Base-by-base conservation (phyloP, 1,284 basidiomycete genomes). In the Cryptococcus deneoformans region DNA sequence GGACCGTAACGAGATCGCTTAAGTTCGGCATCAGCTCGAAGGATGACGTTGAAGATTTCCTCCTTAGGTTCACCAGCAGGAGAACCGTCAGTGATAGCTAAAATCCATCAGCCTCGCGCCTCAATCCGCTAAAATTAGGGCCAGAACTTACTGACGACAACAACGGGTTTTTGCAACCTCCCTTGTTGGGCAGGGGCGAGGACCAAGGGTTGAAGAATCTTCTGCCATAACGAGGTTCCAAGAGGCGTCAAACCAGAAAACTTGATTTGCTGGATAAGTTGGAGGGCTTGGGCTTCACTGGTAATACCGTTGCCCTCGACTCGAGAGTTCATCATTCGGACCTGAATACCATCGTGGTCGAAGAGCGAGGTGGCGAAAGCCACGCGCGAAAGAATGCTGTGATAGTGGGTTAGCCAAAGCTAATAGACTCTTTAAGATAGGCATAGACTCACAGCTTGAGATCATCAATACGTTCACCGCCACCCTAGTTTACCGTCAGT, bases 171-270 rank as follows among this genome's bases (percentile, higher is more conserved):
- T 58, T 78, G 69, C 6, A 81, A 68, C 44, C 59, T 52, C 54
- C 66, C 64, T 36, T 61, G 44, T 16, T 73, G 68, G n/a, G 77
- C 79, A 5, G 79, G 79, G 36, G 71, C 75, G 20, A 80, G 65
- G 2, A 81, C 69, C 20, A 79, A 63, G 24, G 80, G 80, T 62
- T 79, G 72, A 37, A 81, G 65, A 61, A 81, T 69, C 69, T 81
- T 81, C 45, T 72, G 64, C 53, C 71, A 68, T 34, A 81, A 62
- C 4, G 68, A 64, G 5, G 80, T 81, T 24, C 79, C 79, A 37
- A 78, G 63, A 3, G 78, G 77, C n/a, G 77, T 78, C 16, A 78
- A 66, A 47, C 74, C 80, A n/a, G 74, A 75, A 73, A 80, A 81
- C 62, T 78, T 76, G 69, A 80, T 69, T 52, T 78, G 71, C 10